Base-by-base conservation (phyloP, 148 eudicot species). In the Heliosperma pusillum region DNA sequence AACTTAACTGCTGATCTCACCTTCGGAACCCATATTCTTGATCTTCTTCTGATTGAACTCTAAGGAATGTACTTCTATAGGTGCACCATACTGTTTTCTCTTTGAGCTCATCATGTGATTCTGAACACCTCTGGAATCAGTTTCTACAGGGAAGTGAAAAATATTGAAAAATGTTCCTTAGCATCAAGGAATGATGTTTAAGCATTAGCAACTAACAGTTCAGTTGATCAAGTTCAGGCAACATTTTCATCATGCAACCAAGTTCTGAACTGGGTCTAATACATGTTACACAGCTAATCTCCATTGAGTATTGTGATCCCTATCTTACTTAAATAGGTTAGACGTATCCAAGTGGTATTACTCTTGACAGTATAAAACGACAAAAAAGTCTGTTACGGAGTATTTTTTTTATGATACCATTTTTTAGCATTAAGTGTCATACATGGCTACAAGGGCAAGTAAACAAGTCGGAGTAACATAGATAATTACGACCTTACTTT, bases 81-180 rank as follows among this genome's bases (percentile, higher is more conserved):
- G 61, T 21, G 20, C 42, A 52, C 10, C 44, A 61, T 50, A 24
- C 64, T 21, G 3, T 69, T 63, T 68, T 59, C 77, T 55, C 74
- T 79, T 79, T 6, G 40, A 57, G 70, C 26, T 69, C 58, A 24
- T 52, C 73, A 30, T 69, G 61, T 74, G 74, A 42, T 62, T 74
- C n/a, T 21, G 12, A 40, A 36, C 22, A 53, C 22, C 74, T 50
- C 19, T 71, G 1, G 70, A 61, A 9, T 69, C 71, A 45, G 44
- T 74, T 69, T 70, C 78, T 79, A 12, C 59, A 59, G 17, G 7
- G 52, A 53, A 12, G 53, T 4, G 16, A 22, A 10, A 63, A 45
- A 45, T 19, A 20, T 44, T 10, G 36, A 20, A 45, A 73, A 12
- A 61, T 26, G 36, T 20, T 21, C 33, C 33, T 6, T 24, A 45